Percentiles rank a stretch among this genome's conserved stretches.
These are phyloP conservation scores for Raphanus raphanistrum DNA, from an alignment of 345 rosid species.

Conservation along the genomic window DNA sequence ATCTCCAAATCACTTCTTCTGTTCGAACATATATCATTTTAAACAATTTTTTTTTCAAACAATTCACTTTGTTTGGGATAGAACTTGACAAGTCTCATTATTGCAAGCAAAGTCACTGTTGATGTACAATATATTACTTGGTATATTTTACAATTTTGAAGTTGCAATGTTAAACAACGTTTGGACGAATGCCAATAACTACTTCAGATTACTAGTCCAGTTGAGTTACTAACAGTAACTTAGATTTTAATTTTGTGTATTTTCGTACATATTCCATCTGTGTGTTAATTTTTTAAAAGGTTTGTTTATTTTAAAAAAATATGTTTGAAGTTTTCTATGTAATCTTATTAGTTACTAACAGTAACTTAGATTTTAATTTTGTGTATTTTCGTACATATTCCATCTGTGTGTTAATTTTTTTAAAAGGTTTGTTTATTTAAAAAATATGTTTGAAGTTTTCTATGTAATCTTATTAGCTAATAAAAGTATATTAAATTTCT, in stretches of 20 bases:
- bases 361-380: background rate
- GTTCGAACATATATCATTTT: background rate
- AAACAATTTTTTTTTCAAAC: background rate
- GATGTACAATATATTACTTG: too few species aligned
- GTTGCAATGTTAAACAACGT: background rate
- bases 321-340: background rate
- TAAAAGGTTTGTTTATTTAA: too few species aligned
- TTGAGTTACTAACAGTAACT: background rate
- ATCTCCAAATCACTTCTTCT: constrained; percentile 30
- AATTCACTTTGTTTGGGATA: background rate
- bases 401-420: too few species aligned
- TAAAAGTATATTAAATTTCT: too few species aligned
- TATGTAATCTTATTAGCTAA: background rate
- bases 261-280: too few species aligned
- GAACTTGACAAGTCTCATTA: background rate
- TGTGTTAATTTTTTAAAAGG: too few species aligned
- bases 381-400: too few species aligned
- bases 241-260: too few species aligned
- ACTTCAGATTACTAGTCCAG: background rate
- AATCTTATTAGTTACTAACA: too few species aligned
- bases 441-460: background rate
- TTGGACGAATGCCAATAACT: too few species aligned
- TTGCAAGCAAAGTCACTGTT: background rate
- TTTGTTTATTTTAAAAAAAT: too few species aligned
- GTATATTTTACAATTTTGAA: background rate